Evolutionary conservation across 208 protist species (phyloP).

Genomic region (Leishmania turanica): DNA sequence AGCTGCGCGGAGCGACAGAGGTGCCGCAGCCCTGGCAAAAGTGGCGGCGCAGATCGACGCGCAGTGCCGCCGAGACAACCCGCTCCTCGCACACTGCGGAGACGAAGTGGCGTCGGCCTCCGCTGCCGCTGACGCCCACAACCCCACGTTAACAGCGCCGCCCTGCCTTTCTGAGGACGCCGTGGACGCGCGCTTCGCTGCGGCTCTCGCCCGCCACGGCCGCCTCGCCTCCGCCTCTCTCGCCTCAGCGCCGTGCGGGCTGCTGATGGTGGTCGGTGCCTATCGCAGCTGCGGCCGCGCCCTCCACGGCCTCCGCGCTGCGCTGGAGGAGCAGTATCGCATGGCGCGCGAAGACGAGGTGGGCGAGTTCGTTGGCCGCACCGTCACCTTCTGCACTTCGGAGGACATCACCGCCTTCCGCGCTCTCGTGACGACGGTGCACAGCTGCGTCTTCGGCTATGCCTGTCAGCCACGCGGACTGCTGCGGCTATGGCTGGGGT

Average conservation of each 20-base stretch:
- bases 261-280: constrained; percentile 59
- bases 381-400: constrained; percentile 62
- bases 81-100: not conserved
- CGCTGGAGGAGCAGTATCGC: constrained; percentile 55
- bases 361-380: constrained; percentile 49
- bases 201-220: constrained; percentile 16
- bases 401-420: constrained; percentile 53
- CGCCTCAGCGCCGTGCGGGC: constrained; percentile 44
- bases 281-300: constrained; percentile 51
- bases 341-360: constrained; percentile 41
- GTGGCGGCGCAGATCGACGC: constrained; percentile 2
- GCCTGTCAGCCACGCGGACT: constrained; percentile 50
- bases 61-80: constrained; percentile 3
- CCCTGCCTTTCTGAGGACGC: not conserved
- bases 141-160: not conserved
- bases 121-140: not conserved
- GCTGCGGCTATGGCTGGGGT: constrained; percentile 73
- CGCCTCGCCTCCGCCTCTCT: constrained; percentile 12
- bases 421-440: constrained; percentile 48
- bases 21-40: not conserved
- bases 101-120: not conserved
- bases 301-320: constrained; percentile 45
- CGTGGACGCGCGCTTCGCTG: constrained; percentile 3
- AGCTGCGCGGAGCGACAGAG: not conserved
- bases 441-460: constrained; percentile 68